These are phyloP conservation scores for Solanum corneliomulleri DNA, from an alignment of 257 asterid species.

Conservation along the genomic window DNA sequence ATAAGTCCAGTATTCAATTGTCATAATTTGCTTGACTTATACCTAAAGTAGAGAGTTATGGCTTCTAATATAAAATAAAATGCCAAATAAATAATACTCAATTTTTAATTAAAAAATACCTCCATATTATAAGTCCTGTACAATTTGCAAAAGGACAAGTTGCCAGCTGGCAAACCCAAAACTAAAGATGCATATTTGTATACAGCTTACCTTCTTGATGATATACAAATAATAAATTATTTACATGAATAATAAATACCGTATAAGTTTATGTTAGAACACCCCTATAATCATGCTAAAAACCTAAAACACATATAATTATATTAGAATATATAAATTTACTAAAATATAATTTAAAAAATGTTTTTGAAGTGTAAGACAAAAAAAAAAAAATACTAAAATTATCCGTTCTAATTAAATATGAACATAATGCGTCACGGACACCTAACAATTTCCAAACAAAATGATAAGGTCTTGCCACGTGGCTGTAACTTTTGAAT, in stretches of 20 bases:
- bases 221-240: neutral
- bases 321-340: too few relatives aligned
- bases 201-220: neutral
- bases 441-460: neutral
- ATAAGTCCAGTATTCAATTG: neutral
- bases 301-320: too few relatives aligned
- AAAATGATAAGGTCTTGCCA: neutral
- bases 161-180: neutral
- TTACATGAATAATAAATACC: too few relatives aligned
- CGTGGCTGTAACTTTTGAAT: neutral
- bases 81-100: too few relatives aligned
- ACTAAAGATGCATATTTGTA: neutral
- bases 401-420: neutral
- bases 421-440: neutral
- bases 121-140: neutral
- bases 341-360: too few relatives aligned
- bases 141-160: neutral
- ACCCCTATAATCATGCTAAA: too few relatives aligned
- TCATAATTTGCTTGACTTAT: neutral
- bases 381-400: too few relatives aligned
- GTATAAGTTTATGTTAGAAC: too few relatives aligned
- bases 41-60: neutral
- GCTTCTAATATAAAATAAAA: neutral
- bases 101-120: neutral
- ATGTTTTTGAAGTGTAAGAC: neutral